Conservation (phyloP, 2,329 filamentous ascomycete species). For the Fusarium nisikadoi region DNA sequence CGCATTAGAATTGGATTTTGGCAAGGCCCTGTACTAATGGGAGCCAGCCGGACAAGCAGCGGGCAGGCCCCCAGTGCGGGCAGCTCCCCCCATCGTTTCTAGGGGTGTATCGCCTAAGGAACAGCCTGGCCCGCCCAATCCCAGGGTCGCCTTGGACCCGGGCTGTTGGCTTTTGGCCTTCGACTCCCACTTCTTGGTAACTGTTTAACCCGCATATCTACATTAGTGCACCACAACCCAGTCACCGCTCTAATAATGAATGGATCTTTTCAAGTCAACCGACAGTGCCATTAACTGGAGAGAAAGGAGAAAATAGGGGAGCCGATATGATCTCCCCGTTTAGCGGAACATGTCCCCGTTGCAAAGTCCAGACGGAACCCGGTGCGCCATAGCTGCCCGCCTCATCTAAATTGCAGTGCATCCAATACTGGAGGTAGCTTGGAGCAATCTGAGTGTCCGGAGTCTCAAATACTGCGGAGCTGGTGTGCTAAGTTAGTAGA, state of each 20-base stretch:
- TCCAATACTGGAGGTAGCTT: background rate
- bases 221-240: slow-evolving; percentile 23
- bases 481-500: slow-evolving; percentile 3
- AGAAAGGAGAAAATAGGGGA: slow-evolving; percentile 16
- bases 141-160: background rate
- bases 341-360: slow-evolving; percentile 24
- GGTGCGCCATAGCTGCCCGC: slow-evolving; percentile 25
- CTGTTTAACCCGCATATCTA: slow-evolving; percentile 26
- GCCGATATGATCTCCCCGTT: slow-evolving; percentile 7
- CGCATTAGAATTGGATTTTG: slow-evolving; percentile 8
- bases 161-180: background rate
- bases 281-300: slow-evolving; percentile 13
- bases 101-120: background rate
- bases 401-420: slow-evolving; percentile 16
- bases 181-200: slow-evolving; percentile 19
- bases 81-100: slow-evolving; percentile 4
- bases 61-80: background rate
- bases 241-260: slow-evolving; percentile 35
- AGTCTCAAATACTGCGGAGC: background rate
- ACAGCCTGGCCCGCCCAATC: slow-evolving; percentile 1
- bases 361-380: slow-evolving; percentile 19
- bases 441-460: background rate
- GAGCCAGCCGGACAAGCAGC: background rate
- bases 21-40: background rate
- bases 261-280: slow-evolving; percentile 16